Evolutionary conservation across 192 early-diverging fungal genomes (phyloP).

Genomic region (Umbelopsis ramanniana): DNA sequence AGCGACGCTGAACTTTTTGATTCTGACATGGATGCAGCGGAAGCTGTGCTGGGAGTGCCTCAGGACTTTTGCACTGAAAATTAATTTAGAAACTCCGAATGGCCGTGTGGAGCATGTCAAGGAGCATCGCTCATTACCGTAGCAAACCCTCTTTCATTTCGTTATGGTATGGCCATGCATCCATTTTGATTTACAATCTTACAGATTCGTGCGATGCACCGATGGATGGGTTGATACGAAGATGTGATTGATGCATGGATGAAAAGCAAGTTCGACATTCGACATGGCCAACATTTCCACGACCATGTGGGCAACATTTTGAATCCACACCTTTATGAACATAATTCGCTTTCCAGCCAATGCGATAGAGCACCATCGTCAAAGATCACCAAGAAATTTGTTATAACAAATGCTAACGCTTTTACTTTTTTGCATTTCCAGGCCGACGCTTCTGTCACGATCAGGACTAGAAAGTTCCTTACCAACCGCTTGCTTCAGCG

Average conservation of each 20-base stretch:
- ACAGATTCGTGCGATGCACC: conserved; percentile 15
- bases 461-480: conserved; percentile 99
- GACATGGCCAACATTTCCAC: not conserved
- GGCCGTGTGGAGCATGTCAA: not conserved
- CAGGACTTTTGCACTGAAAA: not conserved
- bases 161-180: conserved; percentile 21
- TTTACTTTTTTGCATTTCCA: not conserved
- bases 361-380: not conserved
- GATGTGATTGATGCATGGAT: not conserved
- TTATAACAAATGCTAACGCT: not conserved
- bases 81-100: conserved; percentile 8
- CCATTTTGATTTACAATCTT: not conserved
- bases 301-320: not conserved
- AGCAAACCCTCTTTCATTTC: conserved; percentile 13
- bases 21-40: not conserved
- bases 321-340: not conserved
- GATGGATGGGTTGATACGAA: conserved; percentile 20
- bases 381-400: not conserved
- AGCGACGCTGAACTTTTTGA: conserved; percentile 37
- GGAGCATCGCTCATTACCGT: not conserved
- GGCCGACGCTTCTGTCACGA: conserved; percentile 74
- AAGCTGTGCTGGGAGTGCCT: not conserved
- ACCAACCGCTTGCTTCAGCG: conserved; percentile 97
- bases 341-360: not conserved
- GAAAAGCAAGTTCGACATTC: not conserved